These are phyloP conservation scores for Phytophthora pluvialis DNA, from an alignment of 352 stramenopile species.

Conservation along the genomic window DNA sequence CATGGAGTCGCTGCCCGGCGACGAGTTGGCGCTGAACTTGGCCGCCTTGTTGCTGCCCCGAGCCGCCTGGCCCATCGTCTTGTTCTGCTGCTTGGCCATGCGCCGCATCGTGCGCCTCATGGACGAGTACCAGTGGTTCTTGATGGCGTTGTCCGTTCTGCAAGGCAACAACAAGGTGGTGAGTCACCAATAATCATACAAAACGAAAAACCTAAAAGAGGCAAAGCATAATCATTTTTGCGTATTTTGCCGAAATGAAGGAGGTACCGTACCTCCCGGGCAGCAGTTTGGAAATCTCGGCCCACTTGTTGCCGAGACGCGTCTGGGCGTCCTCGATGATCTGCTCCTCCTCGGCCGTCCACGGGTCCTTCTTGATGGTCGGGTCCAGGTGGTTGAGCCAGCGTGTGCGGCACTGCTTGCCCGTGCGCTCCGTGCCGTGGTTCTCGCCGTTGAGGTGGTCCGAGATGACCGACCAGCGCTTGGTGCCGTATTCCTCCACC, in stretches of 20 bases:
- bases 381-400: conserved; percentile 89
- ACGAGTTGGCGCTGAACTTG: conserved; percentile 43
- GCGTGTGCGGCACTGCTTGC: conserved; percentile 84
- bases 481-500: conserved; percentile 88
- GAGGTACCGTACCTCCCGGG: conserved; percentile 75
- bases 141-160: conserved; percentile 90
- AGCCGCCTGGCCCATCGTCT: conserved; percentile 48
- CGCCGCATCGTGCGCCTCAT: conserved; percentile 91
- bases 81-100: conserved; percentile 89
- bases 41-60: conserved; percentile 30
- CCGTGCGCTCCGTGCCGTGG: conserved; percentile 83
- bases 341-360: conserved; percentile 90
- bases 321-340: conserved; percentile 91
- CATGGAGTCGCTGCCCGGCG: conserved; percentile 29
- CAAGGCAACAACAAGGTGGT: conserved; percentile 1
- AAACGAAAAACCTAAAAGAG: background rate
- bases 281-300: conserved; percentile 97
- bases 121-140: conserved; percentile 93
- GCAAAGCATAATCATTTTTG: background rate
- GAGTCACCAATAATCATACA: background rate
- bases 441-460: conserved; percentile 88
- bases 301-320: conserved; percentile 97
- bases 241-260: background rate
- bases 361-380: conserved; percentile 90
- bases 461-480: conserved; percentile 89